Conservation (phyloP, 768 basidiomycete species). For the Naganishia onofrii region DNA sequence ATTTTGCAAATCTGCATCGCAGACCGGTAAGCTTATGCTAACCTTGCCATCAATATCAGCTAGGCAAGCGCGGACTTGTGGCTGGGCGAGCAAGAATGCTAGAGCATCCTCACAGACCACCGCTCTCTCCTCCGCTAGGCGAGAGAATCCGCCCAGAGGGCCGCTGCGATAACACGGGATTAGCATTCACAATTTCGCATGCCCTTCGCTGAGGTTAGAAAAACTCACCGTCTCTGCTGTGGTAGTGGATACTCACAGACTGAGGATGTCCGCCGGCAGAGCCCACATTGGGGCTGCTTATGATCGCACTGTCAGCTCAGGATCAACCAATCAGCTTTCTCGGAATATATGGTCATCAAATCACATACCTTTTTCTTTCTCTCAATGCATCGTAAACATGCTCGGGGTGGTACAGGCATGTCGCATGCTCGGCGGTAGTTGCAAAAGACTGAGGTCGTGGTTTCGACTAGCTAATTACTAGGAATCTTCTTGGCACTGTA, state of each 20-base stretch:
- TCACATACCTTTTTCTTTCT: slow-evolving; percentile 20
- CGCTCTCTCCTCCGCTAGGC: slow-evolving; percentile 1
- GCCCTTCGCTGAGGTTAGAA: background rate
- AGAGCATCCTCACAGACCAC: slow-evolving; percentile 19
- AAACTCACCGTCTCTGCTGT: slow-evolving; percentile 24
- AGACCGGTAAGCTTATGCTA: background rate
- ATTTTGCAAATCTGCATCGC: too few relatives aligned
- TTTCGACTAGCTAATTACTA: too few relatives aligned
- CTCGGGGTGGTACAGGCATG: slow-evolving; percentile 13
- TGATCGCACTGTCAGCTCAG: slow-evolving; percentile 24
- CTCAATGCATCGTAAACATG: slow-evolving; percentile 26
- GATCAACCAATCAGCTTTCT: background rate
- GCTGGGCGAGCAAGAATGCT: background rate
- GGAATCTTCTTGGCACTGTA: too few relatives aligned
- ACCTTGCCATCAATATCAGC: background rate
- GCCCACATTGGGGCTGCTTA: background rate
- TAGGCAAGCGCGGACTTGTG: background rate
- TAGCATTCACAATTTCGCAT: background rate
- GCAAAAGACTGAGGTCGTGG: too few relatives aligned
- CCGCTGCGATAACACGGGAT: background rate
- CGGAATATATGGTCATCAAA: background rate
- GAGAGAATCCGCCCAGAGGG: slow-evolving; percentile 10
- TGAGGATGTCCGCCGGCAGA: background rate
- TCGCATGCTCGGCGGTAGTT: background rate
- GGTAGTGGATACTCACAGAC: slow-evolving; percentile 11